Conservation (phyloP, 371 early-diverging fungal species). For the Mortierella sp. region DNA sequence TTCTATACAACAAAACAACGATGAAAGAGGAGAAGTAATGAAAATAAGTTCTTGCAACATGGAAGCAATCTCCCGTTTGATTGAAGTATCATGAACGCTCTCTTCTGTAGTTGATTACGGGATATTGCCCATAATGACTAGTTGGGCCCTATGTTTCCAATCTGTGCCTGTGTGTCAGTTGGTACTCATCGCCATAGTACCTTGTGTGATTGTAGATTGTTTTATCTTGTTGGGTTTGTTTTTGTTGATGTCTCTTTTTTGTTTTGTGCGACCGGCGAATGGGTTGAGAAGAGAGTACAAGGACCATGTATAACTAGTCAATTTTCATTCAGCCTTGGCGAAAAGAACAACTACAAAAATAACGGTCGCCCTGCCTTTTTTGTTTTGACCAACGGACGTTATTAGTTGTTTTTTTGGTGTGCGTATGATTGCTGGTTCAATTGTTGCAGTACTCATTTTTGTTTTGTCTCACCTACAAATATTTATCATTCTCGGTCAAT, state of each 20-base stretch:
- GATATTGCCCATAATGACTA: background rate
- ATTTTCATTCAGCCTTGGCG: background rate
- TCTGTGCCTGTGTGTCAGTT: conserved; percentile 3
- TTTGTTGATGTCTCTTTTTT: background rate
- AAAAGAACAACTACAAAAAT: background rate
- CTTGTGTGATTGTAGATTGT: background rate
- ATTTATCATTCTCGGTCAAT: background rate
- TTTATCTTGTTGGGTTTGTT: background rate
- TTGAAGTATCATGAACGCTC: background rate
- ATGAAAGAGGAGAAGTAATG: background rate
- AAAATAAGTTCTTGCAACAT: too few species aligned
- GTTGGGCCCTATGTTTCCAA: background rate
- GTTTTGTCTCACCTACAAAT: background rate
- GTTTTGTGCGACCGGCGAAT: background rate
- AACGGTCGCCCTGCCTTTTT: conserved; percentile 1
- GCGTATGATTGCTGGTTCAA: background rate
- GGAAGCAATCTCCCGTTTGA: conserved; percentile 4
- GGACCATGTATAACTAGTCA: background rate
- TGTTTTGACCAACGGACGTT: background rate
- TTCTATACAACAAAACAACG: background rate
- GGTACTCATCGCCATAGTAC: background rate
- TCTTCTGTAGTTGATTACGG: background rate
- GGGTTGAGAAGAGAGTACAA: conserved; percentile 3
- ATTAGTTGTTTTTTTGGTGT: background rate
- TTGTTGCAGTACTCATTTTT: background rate